phyloP scores from a whole-genome alignment of 2,329 filamentous ascomycete genomes.

The Aureobasidium zeae region DNA sequence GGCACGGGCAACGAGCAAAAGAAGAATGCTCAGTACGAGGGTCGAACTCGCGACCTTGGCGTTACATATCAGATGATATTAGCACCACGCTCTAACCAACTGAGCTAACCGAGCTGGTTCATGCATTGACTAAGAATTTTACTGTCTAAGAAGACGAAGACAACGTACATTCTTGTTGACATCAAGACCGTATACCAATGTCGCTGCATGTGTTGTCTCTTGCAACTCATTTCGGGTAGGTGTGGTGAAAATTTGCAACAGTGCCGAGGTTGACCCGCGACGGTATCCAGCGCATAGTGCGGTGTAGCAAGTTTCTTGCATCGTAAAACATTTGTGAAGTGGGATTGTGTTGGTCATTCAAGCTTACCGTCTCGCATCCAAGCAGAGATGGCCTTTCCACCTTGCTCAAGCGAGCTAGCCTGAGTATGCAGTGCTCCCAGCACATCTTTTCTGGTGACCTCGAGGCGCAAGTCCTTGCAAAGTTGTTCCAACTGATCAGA shows the following conservation, averaged over 20 bases:
- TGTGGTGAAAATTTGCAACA: background rate
- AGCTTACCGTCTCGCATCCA: constrained; percentile 18
- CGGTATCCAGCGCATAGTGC: background rate
- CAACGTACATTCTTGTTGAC: too few species aligned
- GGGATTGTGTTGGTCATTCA: background rate
- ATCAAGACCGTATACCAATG: too few species aligned
- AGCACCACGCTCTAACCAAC: constrained; percentile 27
- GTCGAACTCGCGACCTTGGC: constrained; percentile 26
- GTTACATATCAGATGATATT: constrained; percentile 19
- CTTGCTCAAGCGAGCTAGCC: constrained; percentile 35
- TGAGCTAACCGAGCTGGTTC: constrained; percentile 21
- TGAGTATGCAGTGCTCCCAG: constrained; percentile 43
- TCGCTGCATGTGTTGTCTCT: too few species aligned
- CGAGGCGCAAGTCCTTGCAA: constrained; percentile 29
- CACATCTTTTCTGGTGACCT: constrained; percentile 33
- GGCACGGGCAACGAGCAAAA: constrained; percentile 11
- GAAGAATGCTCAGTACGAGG: constrained; percentile 19
- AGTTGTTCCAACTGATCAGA: constrained; percentile 42
- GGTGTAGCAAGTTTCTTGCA: background rate
- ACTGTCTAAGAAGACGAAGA: too few species aligned
- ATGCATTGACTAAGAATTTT: background rate
- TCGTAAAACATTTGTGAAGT: background rate
- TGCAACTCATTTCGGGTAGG: background rate
- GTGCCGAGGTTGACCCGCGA: background rate
- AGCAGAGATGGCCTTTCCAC: constrained; percentile 32